Base-by-base conservation (phyloP, 1,284 basidiomycete species). In the Sporisorium sorghi region DNA sequence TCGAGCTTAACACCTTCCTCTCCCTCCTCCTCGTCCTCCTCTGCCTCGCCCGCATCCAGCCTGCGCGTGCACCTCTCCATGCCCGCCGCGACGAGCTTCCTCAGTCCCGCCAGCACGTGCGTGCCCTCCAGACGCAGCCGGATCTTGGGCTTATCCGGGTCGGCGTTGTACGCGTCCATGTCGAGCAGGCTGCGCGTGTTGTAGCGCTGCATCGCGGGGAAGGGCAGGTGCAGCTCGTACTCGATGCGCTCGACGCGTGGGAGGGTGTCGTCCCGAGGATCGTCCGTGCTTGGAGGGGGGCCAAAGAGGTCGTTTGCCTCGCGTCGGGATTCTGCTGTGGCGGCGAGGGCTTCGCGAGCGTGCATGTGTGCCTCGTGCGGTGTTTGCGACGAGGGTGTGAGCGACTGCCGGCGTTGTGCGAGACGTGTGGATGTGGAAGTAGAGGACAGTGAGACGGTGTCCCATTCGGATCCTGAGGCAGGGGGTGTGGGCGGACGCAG, bases 241-340 rank as follows among this genome's bases (percentile, higher is more conserved):
- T 77, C 75, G 54, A 77, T 61, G 2, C 75, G 57, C 21, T 77
- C 75, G 30, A 77, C 39, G 23, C 64, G 63, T 8, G 74, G 70
- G n/a, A 76, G 51, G 5, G 42, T 33, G 12, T 59, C 55, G 44
- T 64, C 32, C 2, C 24, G 30, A 2, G 35, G n/a, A 14, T 52
- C 35, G 30, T n/a, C 6, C 7, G 39, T 11, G 28, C n/a, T 39
- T 0, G 58, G 32, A 11, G 28, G 15, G 21, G 69, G 46, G 12
- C 73, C 76, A 35, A 78, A 77, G 7, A 79, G 58, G 49, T 77
- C 76, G 30, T 60, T 49, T 12, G 62, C 75, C 55, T 79, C 76
- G 5, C 72, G 43, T 1, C 37, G 50, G 5, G 58, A 51, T 40
- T 75, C 68, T 19, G 48, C n/a, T 40, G 35, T 39, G 1, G 51